These are phyloP conservation scores for Acanthamoeba sp. DNA, from an alignment of 208 protist species.

Conservation along the genomic window DNA sequence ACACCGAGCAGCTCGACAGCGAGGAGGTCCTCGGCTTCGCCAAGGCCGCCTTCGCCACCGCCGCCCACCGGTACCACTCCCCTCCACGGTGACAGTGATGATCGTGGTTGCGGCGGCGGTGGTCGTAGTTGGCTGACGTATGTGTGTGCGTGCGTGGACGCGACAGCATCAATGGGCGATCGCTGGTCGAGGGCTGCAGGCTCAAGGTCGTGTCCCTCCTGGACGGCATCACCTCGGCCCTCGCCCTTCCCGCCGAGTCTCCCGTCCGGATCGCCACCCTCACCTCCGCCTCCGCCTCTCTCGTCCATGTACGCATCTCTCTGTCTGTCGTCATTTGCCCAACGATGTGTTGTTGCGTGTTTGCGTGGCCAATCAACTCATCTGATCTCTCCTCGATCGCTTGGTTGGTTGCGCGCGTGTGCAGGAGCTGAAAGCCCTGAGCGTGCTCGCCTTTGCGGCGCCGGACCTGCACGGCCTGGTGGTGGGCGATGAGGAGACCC, in stretches of 20 bases:
- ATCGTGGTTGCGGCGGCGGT: no score
- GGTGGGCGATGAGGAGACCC: background rate
- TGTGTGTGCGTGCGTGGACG: background rate
- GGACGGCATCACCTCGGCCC: background rate
- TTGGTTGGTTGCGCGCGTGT: background rate
- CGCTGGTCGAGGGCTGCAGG: slow-evolving; percentile 1
- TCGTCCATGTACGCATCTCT: background rate
- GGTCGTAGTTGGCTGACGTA: background rate
- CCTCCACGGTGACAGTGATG: no score
- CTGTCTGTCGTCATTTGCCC: background rate
- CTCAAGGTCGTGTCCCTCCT: background rate
- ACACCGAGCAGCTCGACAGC: slow-evolving; percentile 13
- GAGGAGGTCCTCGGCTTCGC: background rate
- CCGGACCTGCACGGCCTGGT: slow-evolving; percentile 22
- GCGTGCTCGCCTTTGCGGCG: slow-evolving; percentile 15
- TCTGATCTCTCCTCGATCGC: background rate
- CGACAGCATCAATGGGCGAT: background rate
- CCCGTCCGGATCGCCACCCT: background rate
- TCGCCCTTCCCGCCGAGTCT: background rate
- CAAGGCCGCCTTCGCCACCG: background rate
- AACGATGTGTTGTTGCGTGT: background rate
- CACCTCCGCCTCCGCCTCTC: background rate
- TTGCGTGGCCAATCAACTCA: background rate
- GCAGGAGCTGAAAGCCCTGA: slow-evolving; percentile 35
- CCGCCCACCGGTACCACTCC: background rate